Conservation (phyloP, 345 rosid species). For the Rhodamnia argentea region DNA sequence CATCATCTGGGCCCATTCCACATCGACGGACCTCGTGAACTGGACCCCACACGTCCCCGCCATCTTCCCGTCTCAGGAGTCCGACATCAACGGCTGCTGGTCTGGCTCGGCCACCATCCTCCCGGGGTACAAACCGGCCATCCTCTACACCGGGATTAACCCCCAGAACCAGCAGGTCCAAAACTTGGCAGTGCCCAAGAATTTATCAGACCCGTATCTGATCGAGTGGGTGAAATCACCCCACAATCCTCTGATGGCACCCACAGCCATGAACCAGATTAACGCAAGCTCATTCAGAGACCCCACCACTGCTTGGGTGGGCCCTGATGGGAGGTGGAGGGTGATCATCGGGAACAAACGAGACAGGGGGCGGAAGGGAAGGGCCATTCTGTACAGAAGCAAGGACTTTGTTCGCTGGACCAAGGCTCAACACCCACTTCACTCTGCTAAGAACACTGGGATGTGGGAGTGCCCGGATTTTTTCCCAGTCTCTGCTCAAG, state of each 20-base stretch:
- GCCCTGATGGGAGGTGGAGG: constrained; percentile 27
- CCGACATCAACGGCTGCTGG: constrained; percentile 42
- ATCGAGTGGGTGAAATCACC: constrained; percentile 32
- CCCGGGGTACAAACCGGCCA: constrained; percentile 18
- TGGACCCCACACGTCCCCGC: constrained; percentile 35
- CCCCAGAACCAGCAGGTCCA: constrained; percentile 21
- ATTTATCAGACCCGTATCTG: constrained; percentile 37
- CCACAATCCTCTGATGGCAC: constrained; percentile 30
- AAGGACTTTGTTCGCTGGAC: constrained; percentile 31
- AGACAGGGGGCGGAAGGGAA: constrained; percentile 7
- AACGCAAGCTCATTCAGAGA: constrained; percentile 41
- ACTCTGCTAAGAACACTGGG: constrained; percentile 19
- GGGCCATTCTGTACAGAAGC: constrained; percentile 30
- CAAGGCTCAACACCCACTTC: constrained; percentile 15
- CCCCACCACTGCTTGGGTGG: constrained; percentile 46
- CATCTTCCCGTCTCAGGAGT: constrained; percentile 22
- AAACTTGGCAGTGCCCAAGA: constrained; percentile 30
- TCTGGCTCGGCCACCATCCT: constrained; percentile 49
- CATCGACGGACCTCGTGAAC: constrained; percentile 44
- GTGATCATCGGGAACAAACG: constrained; percentile 19
- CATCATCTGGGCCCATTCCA: constrained; percentile 58
- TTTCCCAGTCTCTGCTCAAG: constrained; percentile 16
- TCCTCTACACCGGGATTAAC: constrained; percentile 47
- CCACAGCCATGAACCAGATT: constrained; percentile 4
- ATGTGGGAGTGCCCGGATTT: constrained; percentile 68